Percentiles rank a stretch among this genome's conserved stretches.
Evolutionary conservation across 2,329 filamentous ascomycete species (phyloP).

Genomic region (Pyrenophora graminea): DNA sequence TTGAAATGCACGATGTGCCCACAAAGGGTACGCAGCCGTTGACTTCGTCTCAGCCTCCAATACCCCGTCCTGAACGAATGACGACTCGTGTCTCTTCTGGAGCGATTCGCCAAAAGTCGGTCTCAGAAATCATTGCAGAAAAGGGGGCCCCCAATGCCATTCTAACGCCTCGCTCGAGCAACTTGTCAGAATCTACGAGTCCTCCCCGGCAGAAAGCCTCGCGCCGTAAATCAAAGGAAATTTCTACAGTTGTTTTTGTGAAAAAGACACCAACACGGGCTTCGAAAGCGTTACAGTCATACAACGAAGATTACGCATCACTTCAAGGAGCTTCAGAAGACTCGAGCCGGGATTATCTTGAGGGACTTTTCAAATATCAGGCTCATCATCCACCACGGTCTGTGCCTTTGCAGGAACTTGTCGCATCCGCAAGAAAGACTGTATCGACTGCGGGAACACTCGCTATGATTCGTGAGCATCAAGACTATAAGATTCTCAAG

Average conservation of each 20-base stretch:
- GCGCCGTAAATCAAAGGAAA: slow-evolving; percentile 60
- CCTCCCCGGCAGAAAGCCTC: slow-evolving; percentile 29
- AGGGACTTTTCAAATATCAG: slow-evolving; percentile 62
- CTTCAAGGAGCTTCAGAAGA: slow-evolving; percentile 54
- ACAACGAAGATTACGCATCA: slow-evolving; percentile 48
- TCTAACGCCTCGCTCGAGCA: slow-evolving; percentile 45
- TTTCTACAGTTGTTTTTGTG: slow-evolving; percentile 78
- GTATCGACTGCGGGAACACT: slow-evolving; percentile 84
- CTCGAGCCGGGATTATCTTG: slow-evolving; percentile 61
- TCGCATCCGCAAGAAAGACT: slow-evolving; percentile 85
- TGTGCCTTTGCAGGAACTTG: slow-evolving; percentile 66
- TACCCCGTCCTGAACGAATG: slow-evolving; percentile 57
- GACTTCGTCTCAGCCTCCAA: slow-evolving; percentile 30
- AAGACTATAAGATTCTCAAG: slow-evolving; percentile 83
- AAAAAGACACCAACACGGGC: slow-evolving; percentile 56
- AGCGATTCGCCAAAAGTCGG: slow-evolving; percentile 71
- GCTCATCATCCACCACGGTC: slow-evolving; percentile 62
- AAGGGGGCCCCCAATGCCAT: slow-evolving; percentile 53
- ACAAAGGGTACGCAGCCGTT: slow-evolving; percentile 8
- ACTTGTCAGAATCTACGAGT: slow-evolving; percentile 31
- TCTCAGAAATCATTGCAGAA: slow-evolving; percentile 71
- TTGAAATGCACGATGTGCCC: slow-evolving; percentile 40
- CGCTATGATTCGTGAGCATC: slow-evolving; percentile 80
- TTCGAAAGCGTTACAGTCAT: slow-evolving; percentile 38
- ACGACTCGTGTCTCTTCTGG: slow-evolving; percentile 72